These are phyloP conservation scores for Ceratobasidium theobromae DNA, from an alignment of 1,284 basidiomycete genomes.

Conservation along the genomic window DNA sequence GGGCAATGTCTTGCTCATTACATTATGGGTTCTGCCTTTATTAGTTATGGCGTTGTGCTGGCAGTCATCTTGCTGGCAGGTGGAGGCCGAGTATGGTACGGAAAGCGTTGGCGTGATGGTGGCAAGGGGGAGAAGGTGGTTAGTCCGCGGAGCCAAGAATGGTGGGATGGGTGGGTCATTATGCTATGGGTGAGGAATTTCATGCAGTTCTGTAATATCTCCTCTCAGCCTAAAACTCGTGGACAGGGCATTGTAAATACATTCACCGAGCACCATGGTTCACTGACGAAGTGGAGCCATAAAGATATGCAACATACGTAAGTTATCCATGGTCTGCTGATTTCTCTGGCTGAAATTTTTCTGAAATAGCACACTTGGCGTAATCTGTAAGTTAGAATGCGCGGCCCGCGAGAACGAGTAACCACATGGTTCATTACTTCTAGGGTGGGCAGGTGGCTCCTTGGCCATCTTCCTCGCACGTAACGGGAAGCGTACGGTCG, in stretches of 20 bases:
- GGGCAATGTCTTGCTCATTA: conserved; percentile 68
- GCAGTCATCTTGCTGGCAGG: conserved; percentile 82
- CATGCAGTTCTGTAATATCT: not conserved
- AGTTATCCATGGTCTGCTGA: conserved; percentile 41
- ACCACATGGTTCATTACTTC: conserved; percentile 18
- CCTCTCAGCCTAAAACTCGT: not conserved
- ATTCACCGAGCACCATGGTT: conserved; percentile 87
- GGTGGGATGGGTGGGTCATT: conserved; percentile 89
- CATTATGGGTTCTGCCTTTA: conserved; percentile 63
- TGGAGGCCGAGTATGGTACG: conserved; percentile 70
- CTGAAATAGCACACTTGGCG: conserved; percentile 55
- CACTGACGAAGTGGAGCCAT: conserved; percentile 64
- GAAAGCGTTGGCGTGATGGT: conserved; percentile 41
- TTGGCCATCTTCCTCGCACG: conserved; percentile 85
- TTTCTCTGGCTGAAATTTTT: not conserved
- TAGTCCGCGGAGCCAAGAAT: conserved; percentile 65
- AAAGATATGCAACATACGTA: conserved; percentile 96
- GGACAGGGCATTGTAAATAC: conserved; percentile 81
- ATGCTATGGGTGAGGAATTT: conserved; percentile 73
- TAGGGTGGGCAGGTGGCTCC: conserved; percentile 89
- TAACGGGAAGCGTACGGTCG: conserved; percentile 73
- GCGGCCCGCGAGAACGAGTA: not conserved
- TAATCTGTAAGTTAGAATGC: conserved; percentile 53
- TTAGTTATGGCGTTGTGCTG: conserved; percentile 84
- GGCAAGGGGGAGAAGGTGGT: conserved; percentile 26